Base-by-base conservation (phyloP, 2,329 filamentous ascomycete genomes). In the Lojkania enalia region DNA sequence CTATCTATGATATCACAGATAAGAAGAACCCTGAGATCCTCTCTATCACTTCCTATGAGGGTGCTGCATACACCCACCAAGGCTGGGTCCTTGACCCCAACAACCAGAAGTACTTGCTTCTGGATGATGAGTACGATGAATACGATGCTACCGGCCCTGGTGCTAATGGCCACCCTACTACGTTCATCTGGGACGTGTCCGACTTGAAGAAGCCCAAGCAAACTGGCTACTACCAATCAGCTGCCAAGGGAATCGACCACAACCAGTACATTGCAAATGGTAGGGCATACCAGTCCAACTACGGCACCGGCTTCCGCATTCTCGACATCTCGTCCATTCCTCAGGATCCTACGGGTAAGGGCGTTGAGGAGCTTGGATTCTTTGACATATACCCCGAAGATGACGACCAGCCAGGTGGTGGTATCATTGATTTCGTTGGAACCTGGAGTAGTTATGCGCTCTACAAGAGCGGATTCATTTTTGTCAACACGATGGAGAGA, bases 61-160 rank as follows among this genome's bases (percentile, higher is more conserved):
- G 80, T 30, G 77, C 76, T n/a, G 61, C 72, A 13, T 83, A 83
- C 66, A 81, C 78, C 1, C 81, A 84, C 57, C 80, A 82, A 56
- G 81, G 81, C 5, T 77, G 75, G 68, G 69, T 82, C 3, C 69
- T 80, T 13, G 68, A 70, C 48, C 54, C 58, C 18, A 51, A 62
- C 19, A 58, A 66, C 46, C 66, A 70, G 50, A 44, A 58, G 9
- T 70, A 64, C 44, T 52, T 71, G 14, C 59, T 71, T n/a, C 61
- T 71, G 4, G 68, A 71, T 20, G 68, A 71, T 29, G 67, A 71
- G 40, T 69, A 69, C 40, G 67, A 71, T 30, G 68, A 71, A 52
- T 69, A 67, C 49, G 67, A 70, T 53, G 55, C 60, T 27, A 57
- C 60, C 13, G 68, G 65, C 13, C 65, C 67, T 5, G 67, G 52